Percentiles rank a stretch among this genome's conserved stretches.
Evolutionary conservation across 2,329 filamentous ascomycete genomes (phyloP).

Genomic region (Colletotrichum tropicicola): DNA sequence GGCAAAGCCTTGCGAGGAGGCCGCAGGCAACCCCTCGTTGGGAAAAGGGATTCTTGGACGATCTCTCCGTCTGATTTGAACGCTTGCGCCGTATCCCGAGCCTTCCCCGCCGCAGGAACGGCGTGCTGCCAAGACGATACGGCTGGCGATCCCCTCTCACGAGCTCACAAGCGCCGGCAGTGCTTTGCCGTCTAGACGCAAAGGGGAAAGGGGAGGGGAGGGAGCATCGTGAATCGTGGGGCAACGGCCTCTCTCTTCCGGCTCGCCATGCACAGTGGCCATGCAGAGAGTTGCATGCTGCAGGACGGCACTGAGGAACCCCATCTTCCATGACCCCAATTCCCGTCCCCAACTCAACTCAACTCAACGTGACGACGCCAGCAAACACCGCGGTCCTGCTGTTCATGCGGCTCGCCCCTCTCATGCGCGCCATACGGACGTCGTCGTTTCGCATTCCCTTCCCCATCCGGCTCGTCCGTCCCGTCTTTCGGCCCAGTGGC

Average conservation of each 20-base stretch:
- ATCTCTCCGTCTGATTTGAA: conserved; percentile 4
- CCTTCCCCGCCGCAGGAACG: no score
- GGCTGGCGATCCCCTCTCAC: background rate
- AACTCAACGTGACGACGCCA: no score
- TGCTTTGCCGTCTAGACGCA: background rate
- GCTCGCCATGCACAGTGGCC: background rate
- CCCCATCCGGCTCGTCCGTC: background rate
- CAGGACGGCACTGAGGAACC: conserved; percentile 12
- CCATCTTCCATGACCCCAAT: background rate
- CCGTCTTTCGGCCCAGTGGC: background rate
- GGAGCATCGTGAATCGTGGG: background rate
- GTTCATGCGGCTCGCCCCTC: no score
- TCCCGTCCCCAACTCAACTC: background rate
- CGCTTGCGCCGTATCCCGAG: background rate
- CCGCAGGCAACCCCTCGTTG: background rate
- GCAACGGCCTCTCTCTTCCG: background rate
- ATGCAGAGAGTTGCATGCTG: background rate
- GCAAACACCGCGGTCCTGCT: no score
- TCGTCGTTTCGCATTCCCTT: background rate
- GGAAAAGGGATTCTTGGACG: background rate
- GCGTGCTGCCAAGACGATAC: background rate
- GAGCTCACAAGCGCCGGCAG: background rate
- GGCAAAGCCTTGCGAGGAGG: background rate
- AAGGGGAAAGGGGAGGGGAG: background rate
- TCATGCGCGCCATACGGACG: conserved; percentile 4